Evolutionary conservation across 1,284 basidiomycete genomes (phyloP), one percentile per base, ranked within the genome.

Genomic region (Moesziomyces antarcticus): DNA sequence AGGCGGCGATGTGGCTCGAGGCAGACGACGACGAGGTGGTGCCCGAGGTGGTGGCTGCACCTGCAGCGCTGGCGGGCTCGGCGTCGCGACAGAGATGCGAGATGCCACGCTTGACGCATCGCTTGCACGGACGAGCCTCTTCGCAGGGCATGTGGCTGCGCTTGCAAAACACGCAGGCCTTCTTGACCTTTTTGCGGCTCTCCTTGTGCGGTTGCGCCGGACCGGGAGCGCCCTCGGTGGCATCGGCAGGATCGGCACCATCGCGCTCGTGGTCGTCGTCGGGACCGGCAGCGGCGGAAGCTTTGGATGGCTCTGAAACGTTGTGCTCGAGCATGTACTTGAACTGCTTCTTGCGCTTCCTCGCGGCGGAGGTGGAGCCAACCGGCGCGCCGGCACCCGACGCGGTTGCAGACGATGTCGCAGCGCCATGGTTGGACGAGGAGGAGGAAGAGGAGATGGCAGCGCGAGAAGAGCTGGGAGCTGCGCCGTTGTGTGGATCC

Each of bases 111-210:
- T 73, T 75, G 48, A 73, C 56, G 37, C 73, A 72, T 14, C 59
- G 62, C 30, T 62, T 66, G 63, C 69, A 70, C 1, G 67, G 67
- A 24, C 67, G 41, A 1, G 67, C 67, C 47, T 70, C 67, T 53
- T 70, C 67, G 37, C 67, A 70, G 4, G 62, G 68, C 72, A 75
- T 75, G 56, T 75, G 73, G 45, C 69, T 73, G 37, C 73, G 73
- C 50, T 75, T 72, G 65, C 73, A 75, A 42, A 69, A 75, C 37
- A 75, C 40, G 43, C 73, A 75, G 16, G 73, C 73, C 47, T 71
- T 72, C 42, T 75, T 75, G 45, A 75, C 73, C 47, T 75, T 75
- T 20, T 75, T 75, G 21, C 73, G 48, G 24, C 50, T 55, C 30
- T 74, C 72, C 21, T 74, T 74, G 20, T 55, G 54, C 24, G 30